These are phyloP conservation scores for Areca catechu DNA, from an alignment of 176 grass and related monocot genomes.

Conservation along the genomic window DNA sequence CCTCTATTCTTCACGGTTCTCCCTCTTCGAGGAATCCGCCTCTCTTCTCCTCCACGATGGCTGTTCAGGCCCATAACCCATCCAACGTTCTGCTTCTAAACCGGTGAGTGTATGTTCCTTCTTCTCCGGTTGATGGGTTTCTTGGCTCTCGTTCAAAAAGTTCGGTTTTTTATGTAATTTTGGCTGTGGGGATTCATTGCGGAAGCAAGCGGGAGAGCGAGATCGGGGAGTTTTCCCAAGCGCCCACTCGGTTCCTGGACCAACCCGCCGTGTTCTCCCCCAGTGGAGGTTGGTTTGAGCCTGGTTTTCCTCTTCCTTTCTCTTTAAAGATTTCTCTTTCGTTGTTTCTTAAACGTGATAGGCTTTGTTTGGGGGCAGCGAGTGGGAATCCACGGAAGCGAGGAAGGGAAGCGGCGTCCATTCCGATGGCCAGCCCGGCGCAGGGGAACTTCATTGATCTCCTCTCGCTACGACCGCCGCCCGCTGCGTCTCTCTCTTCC, in stretches of 20 bases:
- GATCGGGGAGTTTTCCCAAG: background rate
- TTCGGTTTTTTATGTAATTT: background rate
- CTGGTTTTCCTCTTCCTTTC: too few relatives aligned
- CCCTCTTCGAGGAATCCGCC: too few relatives aligned
- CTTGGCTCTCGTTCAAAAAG: too few relatives aligned
- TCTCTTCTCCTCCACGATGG: slow-evolving; percentile 14
- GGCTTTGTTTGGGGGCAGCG: too few relatives aligned
- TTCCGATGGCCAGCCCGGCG: too few relatives aligned
- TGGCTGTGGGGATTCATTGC: slow-evolving; percentile 13
- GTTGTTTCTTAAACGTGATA: too few relatives aligned
- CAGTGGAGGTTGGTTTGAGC: background rate
- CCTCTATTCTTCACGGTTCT: too few relatives aligned
- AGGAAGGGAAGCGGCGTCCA: too few relatives aligned
- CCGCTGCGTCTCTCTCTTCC: background rate
- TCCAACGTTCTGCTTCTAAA: slow-evolving; percentile 48
- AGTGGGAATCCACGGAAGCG: too few relatives aligned
- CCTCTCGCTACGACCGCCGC: slow-evolving; percentile 26
- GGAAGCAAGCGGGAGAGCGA: slow-evolving; percentile 48
- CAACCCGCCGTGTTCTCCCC: too few relatives aligned
- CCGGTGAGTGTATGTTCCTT: slow-evolving; percentile 28
- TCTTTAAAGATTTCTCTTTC: too few relatives aligned
- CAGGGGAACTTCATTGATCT: background rate
- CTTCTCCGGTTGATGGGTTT: background rate
- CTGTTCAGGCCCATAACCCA: slow-evolving; percentile 45
- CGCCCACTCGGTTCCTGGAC: too few relatives aligned